Evolutionary conservation across 163 green algal species (phyloP).

Genomic region (Chlorella variabilis): DNA sequence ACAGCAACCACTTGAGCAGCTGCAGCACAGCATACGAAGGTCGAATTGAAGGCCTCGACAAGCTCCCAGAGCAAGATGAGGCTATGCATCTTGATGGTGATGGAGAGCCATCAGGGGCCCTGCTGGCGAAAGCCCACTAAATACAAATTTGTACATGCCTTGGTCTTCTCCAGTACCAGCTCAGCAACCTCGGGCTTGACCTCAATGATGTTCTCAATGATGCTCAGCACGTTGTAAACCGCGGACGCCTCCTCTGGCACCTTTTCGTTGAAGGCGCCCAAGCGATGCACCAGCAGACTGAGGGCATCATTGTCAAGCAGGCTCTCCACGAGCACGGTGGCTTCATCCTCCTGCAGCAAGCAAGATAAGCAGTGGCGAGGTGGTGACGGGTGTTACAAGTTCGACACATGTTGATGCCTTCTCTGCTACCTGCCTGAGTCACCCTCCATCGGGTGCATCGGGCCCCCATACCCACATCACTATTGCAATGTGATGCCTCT

Average conservation of each 20-base stretch:
- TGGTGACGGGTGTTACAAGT: no score
- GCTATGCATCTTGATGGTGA: no score
- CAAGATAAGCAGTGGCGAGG: background rate
- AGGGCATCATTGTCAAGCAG: slow-evolving; percentile 82
- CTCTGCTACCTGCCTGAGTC: no score
- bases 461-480: no score
- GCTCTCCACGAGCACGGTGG: slow-evolving; percentile 69
- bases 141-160: slow-evolving; percentile 17
- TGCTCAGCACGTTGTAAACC: slow-evolving; percentile 81
- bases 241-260: slow-evolving; percentile 78
- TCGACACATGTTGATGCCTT: no score
- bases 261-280: slow-evolving; percentile 54
- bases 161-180: slow-evolving; percentile 66
- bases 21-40: slow-evolving; percentile 1
- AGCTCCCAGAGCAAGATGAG: no score
- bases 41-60: no score
- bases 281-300: slow-evolving; percentile 78
- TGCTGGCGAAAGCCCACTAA: no score
- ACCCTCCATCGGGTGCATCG: no score
- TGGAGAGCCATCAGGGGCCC: no score
- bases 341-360: slow-evolving; percentile 76
- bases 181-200: slow-evolving; percentile 67
- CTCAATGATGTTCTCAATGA: slow-evolving; percentile 93
- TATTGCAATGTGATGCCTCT: no score
- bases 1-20: slow-evolving; percentile 91